Evolutionary conservation across 2,329 filamentous ascomycete species (phyloP), one percentile per base, ranked within the genome.

Genomic region (Thermoascus crustaceus): DNA sequence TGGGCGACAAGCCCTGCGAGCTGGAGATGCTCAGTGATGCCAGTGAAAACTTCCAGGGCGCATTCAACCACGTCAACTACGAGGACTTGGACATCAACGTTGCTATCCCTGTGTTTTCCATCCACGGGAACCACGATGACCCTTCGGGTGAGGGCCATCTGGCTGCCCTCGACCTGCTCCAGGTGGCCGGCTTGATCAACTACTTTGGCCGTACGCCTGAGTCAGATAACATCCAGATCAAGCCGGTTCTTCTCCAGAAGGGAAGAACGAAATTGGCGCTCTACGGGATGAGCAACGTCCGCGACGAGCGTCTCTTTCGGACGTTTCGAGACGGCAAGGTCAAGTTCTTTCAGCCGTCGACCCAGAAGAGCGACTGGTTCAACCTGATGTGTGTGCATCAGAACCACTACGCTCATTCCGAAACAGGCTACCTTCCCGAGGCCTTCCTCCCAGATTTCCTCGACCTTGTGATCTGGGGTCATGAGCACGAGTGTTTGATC

Each of bases 121-220:
- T 98, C 25, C 93, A 98, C 52, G 91, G 91, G 30, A 98, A 98
- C 53, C 91, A 98, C 57, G 91, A 98, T 54, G 91, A 98, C 55
- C 91, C 91, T 0, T 93, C 88, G n/a, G 91, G 91, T 7, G 88
- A 95, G 52, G 91, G 88, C 7, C 85, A 94, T 56, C 81, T 82
- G 45, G 93, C 91, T 44, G 88, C 89, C 0, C 72, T 98, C 7
- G 91, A 98, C 57, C 64, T 98, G 10, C 72, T 98, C 3, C 87
- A 96, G 57, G 82, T 91, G 1, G 86, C 88, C 0, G 91, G 91
- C 0, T 67, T 98, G 9, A 70, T 98, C 49, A 98, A 98, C 60
- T 98, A 96, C 66, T 98, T 91, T 57, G 91, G 91, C 2, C 82
- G 88, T 24, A 85, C 86, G 1, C 84, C 86, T 0, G 85, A 96